Base-by-base conservation (phyloP, 1,284 basidiomycete genomes). In the Athelia psychrophila region DNA sequence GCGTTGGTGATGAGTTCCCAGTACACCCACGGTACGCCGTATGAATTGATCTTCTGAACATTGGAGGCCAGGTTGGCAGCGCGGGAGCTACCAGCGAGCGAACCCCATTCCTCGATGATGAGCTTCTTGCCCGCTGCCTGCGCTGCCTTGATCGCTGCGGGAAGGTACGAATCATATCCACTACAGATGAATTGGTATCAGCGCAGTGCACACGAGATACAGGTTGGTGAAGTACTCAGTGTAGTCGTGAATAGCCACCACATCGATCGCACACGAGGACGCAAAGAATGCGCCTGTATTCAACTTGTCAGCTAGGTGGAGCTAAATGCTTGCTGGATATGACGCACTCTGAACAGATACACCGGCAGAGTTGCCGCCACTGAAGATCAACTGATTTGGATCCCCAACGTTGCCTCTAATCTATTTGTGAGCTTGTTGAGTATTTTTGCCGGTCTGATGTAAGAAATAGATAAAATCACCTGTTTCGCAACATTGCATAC, bases 1-100 rank as follows among this genome's bases (percentile, higher is more conserved):
- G 60, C 35, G 54, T 71, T 70, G 35, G 66, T 69, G 50, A 71
- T 60, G 35, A 70, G 61, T 56, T 72, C 62, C 69, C 70, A 72
- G 55, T 72, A 71, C 12, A 71, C 49, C 68, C 66, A 72, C 2
- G 71, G 61, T 8, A 72, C 62, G 49, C 68, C 68, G 16, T 68
- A 65, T 16, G 56, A 65, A 48, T 63, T 63, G 52, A 62, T 58
- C 49, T 64, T 63, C 42, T 63, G 59, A 3, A 60, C 55, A 35
- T 64, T 63, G 20, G 63, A 64, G 20, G 61, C 51, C 1, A 63
- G 46, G 50, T 63, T 64, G 16, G 63, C 59, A 0, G 59, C 60
- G 16, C 61, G 58, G 13, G 56, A 56, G 48, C 56, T 55, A 2
- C 60, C 60, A 22, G 58, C 53, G 33, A 64, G 56, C 1, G 62